Evolutionary conservation across 106 monocot species (phyloP).

Genomic region (Platanthera guangdongensis): DNA sequence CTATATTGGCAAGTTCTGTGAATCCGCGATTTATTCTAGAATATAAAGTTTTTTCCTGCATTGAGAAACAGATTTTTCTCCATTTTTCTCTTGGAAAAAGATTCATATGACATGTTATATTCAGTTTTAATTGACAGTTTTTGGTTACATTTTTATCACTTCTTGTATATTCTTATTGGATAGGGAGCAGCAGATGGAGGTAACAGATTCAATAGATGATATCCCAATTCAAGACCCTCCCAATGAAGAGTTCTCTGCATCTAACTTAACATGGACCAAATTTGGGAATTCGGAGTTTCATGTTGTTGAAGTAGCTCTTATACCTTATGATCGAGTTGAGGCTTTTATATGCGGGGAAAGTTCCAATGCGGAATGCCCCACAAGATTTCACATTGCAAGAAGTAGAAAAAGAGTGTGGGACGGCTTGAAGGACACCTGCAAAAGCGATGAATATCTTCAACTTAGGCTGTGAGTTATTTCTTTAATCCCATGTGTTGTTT

Average conservation of each 20-base stretch:
- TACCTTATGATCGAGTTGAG: slow-evolving; percentile 71
- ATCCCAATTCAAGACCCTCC: slow-evolving; percentile 80
- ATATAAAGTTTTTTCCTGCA: too few species aligned
- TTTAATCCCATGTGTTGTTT: not conserved
- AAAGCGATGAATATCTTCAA: slow-evolving; percentile 79
- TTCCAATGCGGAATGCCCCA: slow-evolving; percentile 66
- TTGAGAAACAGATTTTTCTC: too few species aligned
- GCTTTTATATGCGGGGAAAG: slow-evolving; percentile 78
- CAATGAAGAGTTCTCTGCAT: slow-evolving; percentile 65
- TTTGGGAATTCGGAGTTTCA: slow-evolving; percentile 53
- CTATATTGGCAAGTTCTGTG: too few species aligned
- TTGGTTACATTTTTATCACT: not conserved
- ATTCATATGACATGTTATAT: not conserved
- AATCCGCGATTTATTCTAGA: too few species aligned
- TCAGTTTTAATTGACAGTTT: not conserved
- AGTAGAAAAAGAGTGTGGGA: slow-evolving; percentile 66
- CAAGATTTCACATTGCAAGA: slow-evolving; percentile 86
- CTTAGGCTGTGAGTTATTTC: slow-evolving; percentile 68
- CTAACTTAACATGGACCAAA: slow-evolving; percentile 81
- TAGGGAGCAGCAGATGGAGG: slow-evolving; percentile 29
- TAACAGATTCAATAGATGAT: slow-evolving; percentile 60
- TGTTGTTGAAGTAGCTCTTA: slow-evolving; percentile 74
- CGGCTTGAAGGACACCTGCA: slow-evolving; percentile 48
- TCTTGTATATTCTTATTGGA: not conserved
- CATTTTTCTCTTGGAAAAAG: not conserved